Conservation (phyloP, 352 stramenopile genomes). For the Phytopythium helicoides region DNA sequence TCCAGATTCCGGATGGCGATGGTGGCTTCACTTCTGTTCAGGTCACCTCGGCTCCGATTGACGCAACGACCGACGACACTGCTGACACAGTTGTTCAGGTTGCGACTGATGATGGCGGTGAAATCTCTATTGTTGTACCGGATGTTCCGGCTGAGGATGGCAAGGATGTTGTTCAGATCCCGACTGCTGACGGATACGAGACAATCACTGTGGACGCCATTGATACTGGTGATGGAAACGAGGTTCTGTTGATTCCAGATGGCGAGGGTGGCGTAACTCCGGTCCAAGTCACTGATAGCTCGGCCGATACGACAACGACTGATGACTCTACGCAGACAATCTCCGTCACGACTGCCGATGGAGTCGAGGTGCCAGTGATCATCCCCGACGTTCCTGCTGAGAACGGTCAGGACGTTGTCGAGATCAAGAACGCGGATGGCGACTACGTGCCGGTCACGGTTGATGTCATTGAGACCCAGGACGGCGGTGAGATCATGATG, state of each 20-base stretch:
- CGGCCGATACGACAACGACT: background rate
- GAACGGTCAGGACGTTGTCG: background rate
- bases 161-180: slow-evolving; percentile 1
- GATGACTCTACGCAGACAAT: background rate
- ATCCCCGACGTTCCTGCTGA: background rate
- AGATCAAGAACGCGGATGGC: slow-evolving; percentile 6
- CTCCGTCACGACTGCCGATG: background rate
- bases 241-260: slow-evolving; percentile 1
- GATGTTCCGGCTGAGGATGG: background rate
- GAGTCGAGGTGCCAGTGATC: background rate
- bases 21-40: too few species aligned
- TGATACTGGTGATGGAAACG: background rate
- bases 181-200: background rate
- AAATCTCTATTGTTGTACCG: background rate
- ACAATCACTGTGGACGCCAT: too few species aligned
- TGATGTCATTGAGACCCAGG: background rate
- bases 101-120: too few species aligned
- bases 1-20: too few species aligned
- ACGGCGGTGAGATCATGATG: slow-evolving; percentile 1
- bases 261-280: background rate
- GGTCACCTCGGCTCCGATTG: too few species aligned
- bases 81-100: too few species aligned
- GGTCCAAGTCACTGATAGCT: background rate
- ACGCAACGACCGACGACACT: too few species aligned
- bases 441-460: slow-evolving; percentile 12